Base-by-base conservation (phyloP, 2,329 filamentous ascomycete genomes). In the Pseudocercospora vitis region DNA sequence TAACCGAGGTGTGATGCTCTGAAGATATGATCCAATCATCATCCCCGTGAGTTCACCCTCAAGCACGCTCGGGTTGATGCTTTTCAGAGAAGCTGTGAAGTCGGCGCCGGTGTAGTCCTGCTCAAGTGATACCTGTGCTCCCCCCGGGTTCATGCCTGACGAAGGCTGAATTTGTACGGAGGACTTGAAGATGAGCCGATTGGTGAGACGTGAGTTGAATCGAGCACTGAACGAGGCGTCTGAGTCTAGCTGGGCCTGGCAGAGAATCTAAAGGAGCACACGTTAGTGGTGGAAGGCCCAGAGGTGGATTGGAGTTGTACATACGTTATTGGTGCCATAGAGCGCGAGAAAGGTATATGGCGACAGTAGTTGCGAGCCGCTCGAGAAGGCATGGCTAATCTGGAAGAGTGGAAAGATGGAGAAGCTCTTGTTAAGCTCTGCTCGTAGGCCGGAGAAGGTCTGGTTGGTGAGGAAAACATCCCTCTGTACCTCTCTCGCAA, bases 391-490 rank as follows among this genome's bases (percentile, higher is more conserved):
- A 78, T 99, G 94, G 62, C 92, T 96, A 65, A 96, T 88, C 76
- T 97, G 92, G 81, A 99, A 99, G 64, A 97, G 79, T 54, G 94
- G 94, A 53, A 86, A 84, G 73, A 95, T 84, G 81, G 91, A 94
- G 77, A 97, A 95, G 70, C 90, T 86, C 81, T 96, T 97, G 71
- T 91, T 96, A 71, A 97, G 80, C 75, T 99, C 94, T 73, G 92
- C 95, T 71, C 92, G 89, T 73, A 99, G 82, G 68, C 94, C 94
- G 39, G 89, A 88, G 80, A 99, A 97, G 85, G 94, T 95, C 74
- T 90, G 88, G 80, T 96, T 96, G 77, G 87, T 94, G 68, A 96
- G 84, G 72, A 97, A 87, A 66, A 96, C 91, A 82, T 96, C 91
- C 76, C 91, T 91, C 78, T 95, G 87, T 59, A 96, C 91, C 79